Evolutionary conservation across 306 rosid genomes (phyloP), one percentile per base, ranked within the genome.

Genomic region (Hippophae rhamnoides): DNA sequence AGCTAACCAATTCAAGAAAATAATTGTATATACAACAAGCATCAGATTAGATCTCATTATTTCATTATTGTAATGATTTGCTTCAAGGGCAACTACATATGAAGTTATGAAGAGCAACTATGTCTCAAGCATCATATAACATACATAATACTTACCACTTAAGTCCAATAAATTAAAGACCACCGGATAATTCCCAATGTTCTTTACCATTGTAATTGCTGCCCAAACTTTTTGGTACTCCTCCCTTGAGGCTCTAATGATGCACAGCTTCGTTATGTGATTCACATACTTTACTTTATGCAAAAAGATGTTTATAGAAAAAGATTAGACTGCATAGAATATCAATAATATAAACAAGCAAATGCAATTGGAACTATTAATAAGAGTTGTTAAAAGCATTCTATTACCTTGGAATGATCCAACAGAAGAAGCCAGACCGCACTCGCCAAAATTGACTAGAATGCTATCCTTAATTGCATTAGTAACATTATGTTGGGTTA

Each of bases 381-480:
- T 5, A 55, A 61, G 11, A 62, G 63, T 44, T n/a, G 26, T n/a
- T 31, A 8, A 9, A 8, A 46, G 55, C 49, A 54, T 75, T 0
- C 5, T 7, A 52, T 56, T 49, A 83, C 96, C 86, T 48, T 78
- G 93, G 47, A 80, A 80, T 13, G 96, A 82, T 68, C 86, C 95
- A n/a, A 78, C 60, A 3, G 89, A 71, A 1, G 84, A 80, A 69
- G 90, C 89, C 67, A 87, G 78, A 73, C 96, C 99, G 64, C 96
- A 85, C 80, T 85, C 90, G 47, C 95, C 96, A 61, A 85, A 88
- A 72, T 88, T 88, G 14, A 78, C 71, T 50, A 83, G 83, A 63
- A 84, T 75, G 81, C 84, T 86, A 10, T 86, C 94, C 74, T 67
- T 84, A 50, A 88, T 75, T 27, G 86, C 90, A 55, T 80, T 88